Evolutionary conservation across 140 eudicot species (phyloP), one percentile per base, ranked within the genome.

Genomic region (Ambrosia hybrid): DNA sequence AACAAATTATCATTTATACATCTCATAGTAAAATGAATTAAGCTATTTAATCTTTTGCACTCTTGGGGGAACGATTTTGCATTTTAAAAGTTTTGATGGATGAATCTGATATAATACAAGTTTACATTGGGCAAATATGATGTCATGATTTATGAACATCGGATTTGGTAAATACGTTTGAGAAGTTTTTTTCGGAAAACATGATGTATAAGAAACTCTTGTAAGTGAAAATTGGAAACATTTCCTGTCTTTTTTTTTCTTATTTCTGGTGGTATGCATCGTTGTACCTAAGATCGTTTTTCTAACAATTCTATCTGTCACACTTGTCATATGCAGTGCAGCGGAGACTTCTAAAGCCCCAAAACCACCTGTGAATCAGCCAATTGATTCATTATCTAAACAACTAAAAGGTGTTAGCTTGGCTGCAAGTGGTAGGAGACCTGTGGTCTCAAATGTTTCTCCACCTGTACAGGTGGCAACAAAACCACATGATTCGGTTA

Each of bases 281-380:
- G 1, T 52, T 4, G 13, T 45, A 53, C 36, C 7, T 33, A 9
- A 55, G 9, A 55, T 71, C 21, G 13, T 21, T 72, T 13, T 45
- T 21, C 36, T 65, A 55, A 71, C 73, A 1, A 17, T 78, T 39
- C 37, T 64, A 13, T 52, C 26, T 62, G 3, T 49, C 39, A 11
- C 62, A 37, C 53, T 71, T 21, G 52, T 14, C 2, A 17, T 43
- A 51, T 73, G 83, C 86, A 87, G 82, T 70, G 62, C 83, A 73
- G 72, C 78, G 3, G 84, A 78, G 63, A 56, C 75, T 69, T 68
- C 84, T 15, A 87, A 79, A 67, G 75, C 84, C 43, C 89, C 76
- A 65, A n/a, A 78, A 52, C 71, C 89, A 78, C 57, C 58, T 63
- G 12, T 57, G n/a, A 77, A 77, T 61, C 70, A 80, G 39, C 51